Conservation (phyloP, 345 rosid species). For the Arabidopsis suecica region DNA sequence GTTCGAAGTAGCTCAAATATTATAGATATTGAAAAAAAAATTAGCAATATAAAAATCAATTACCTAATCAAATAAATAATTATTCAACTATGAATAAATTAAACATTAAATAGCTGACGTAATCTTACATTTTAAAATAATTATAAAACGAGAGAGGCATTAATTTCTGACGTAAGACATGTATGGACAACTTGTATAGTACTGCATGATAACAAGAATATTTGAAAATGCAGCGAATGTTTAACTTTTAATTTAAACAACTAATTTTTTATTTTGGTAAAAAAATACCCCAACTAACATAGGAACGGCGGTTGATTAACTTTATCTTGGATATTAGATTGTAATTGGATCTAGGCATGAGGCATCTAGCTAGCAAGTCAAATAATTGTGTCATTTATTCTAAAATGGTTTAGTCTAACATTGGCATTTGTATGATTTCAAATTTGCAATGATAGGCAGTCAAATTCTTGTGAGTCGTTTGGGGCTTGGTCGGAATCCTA, state of each 20-base stretch:
- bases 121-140: background rate
- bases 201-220: background rate
- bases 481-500: slow-evolving; percentile 49
- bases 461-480: slow-evolving; percentile 41
- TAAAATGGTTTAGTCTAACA: background rate
- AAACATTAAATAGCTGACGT: background rate
- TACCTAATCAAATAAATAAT: too few relatives aligned
- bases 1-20: background rate
- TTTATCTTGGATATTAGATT: background rate
- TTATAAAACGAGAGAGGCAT: background rate
- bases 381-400: background rate
- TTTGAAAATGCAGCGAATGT: background rate
- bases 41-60: background rate
- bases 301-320: background rate
- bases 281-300: too few relatives aligned
- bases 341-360: background rate
- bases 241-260: too few relatives aligned
- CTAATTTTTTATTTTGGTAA: too few relatives aligned
- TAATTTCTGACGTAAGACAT: background rate
- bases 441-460: slow-evolving; percentile 30
- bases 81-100: background rate
- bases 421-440: background rate
- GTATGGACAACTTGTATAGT: background rate
- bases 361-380: too few relatives aligned
- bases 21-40: background rate